These are phyloP conservation scores for Rubus idaeus DNA, from an alignment of 306 rosid species.

Conservation along the genomic window DNA sequence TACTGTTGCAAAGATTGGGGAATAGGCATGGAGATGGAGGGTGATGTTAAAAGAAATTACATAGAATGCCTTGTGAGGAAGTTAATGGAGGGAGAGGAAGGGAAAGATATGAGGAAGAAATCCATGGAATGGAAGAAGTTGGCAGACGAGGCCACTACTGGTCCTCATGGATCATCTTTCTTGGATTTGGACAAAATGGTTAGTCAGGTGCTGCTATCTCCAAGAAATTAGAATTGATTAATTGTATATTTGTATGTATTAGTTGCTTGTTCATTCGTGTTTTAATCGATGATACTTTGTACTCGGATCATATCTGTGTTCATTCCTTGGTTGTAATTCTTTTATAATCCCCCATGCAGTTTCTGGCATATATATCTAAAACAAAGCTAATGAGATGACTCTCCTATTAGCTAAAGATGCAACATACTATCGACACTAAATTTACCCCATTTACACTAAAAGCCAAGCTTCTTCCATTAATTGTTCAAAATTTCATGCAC, in stretches of 20 bases:
- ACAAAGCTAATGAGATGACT: neutral
- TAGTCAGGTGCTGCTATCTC: slow-evolving; percentile 24
- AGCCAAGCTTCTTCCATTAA: neutral
- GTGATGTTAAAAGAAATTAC: slow-evolving; percentile 32
- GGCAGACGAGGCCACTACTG: slow-evolving; percentile 30
- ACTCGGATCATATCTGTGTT: neutral
- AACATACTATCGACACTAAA: neutral
- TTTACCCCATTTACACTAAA: neutral
- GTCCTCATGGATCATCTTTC: slow-evolving; percentile 32
- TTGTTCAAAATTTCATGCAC: no score
- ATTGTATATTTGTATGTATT: neutral
- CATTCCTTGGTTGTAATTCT: neutral
- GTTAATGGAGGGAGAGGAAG: slow-evolving; percentile 49
- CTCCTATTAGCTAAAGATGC: neutral
- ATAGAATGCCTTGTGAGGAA: slow-evolving; percentile 44
- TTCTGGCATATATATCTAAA: neutral
- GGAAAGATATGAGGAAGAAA: slow-evolving; percentile 35
- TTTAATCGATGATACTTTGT: neutral
- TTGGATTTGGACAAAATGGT: slow-evolving; percentile 35
- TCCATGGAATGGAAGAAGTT: slow-evolving; percentile 40
- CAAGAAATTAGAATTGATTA: neutral
- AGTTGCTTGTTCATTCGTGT: neutral
- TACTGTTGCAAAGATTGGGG: slow-evolving; percentile 59
- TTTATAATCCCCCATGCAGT: neutral
- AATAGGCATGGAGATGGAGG: slow-evolving; percentile 57